Evolutionary conservation across 768 basidiomycete species (phyloP), one percentile per base, ranked within the genome.

Genomic region (Termitomyces sp.): DNA sequence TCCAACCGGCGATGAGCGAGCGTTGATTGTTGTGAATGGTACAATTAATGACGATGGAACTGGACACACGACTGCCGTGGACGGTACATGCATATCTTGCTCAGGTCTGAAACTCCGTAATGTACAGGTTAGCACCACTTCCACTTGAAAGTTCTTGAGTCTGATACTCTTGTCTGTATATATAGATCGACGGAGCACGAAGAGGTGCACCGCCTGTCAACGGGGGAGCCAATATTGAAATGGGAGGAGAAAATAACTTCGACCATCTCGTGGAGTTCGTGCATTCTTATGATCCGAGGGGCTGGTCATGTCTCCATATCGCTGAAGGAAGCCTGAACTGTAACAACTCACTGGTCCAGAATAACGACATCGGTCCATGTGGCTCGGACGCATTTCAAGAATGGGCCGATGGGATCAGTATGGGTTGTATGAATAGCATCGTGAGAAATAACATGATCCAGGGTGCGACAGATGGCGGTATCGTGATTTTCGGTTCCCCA

Each of bases 281-380:
- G 12, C 82, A 78, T 62, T 86, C 88, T 7, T 89, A 75, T 66
- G 84, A 94, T 70, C 89, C 91, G 2, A 80, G 91, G 53, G 75
- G 88, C 59, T 93, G 93, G 92, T 84, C 89, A 8, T 93, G 91
- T 69, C 76, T 95, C 41, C 93, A 95, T 65, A 68, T 94, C 35
- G 75, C 79, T 0, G 86, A 93, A 69, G 93, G 92, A 4, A 70
- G 78, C 36, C 75, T 88, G 40, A 76, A 70, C 9, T 95, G 92
- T 73, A 80, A 75, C 59, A 85, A 85, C 58, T 76, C 73, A 13
- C 82, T 81, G 4, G 77, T 94, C 35, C 87, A 88, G 67, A 87
- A 91, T 72, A 94, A 94, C 64, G 89, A 93, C 62, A 85, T 94
- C 46, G 93, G 89, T 4, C 90, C 91, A 2, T 86, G 87, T 60